Percentiles rank a stretch among this genome's conserved stretches.
Conservation (phyloP, 805 yeast genomes). For the Hemisphaericaspora nanyangensis region DNA sequence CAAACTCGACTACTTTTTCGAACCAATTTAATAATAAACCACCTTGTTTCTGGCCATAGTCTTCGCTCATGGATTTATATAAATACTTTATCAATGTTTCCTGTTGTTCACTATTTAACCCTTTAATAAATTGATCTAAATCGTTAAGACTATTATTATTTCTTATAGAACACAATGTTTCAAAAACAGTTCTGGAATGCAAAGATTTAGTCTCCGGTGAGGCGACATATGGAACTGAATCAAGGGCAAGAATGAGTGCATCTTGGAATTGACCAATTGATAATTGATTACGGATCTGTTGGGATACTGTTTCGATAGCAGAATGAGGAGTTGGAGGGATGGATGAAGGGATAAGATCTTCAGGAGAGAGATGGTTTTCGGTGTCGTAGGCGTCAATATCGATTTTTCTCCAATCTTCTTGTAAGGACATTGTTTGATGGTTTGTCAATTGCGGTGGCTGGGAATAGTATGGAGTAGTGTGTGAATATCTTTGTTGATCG, state of each 20-base stretch:
- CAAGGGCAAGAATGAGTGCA: constrained; percentile 62
- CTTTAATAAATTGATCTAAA: constrained; percentile 55
- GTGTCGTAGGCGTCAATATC: constrained; percentile 91
- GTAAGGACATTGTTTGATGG: neutral
- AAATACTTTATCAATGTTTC: constrained; percentile 79
- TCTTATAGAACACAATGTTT: constrained; percentile 50
- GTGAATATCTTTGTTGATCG: neutral
- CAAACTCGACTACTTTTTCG: constrained; percentile 77
- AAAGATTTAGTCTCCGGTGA: constrained; percentile 50
- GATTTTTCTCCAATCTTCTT: constrained; percentile 89
- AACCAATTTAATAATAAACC: constrained; percentile 87
- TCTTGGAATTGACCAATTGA: constrained; percentile 69
- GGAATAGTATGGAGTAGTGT: neutral
- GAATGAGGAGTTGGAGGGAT: constrained; percentile 39
- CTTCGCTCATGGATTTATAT: constrained; percentile 77
- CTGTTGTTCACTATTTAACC: constrained; percentile 60
- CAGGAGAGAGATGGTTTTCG: constrained; percentile 61
- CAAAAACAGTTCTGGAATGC: constrained; percentile 53
- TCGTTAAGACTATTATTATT: constrained; percentile 65
- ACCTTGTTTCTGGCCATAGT: constrained; percentile 80
- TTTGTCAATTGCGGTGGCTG: neutral
- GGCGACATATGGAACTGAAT: constrained; percentile 81
- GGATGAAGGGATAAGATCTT: constrained; percentile 55
- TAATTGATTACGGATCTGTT: constrained; percentile 57
- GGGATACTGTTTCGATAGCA: constrained; percentile 53